These are phyloP conservation scores for Apiotrichum sp. DNA, from an alignment of 1,284 basidiomycete genomes.

Conservation along the genomic window DNA sequence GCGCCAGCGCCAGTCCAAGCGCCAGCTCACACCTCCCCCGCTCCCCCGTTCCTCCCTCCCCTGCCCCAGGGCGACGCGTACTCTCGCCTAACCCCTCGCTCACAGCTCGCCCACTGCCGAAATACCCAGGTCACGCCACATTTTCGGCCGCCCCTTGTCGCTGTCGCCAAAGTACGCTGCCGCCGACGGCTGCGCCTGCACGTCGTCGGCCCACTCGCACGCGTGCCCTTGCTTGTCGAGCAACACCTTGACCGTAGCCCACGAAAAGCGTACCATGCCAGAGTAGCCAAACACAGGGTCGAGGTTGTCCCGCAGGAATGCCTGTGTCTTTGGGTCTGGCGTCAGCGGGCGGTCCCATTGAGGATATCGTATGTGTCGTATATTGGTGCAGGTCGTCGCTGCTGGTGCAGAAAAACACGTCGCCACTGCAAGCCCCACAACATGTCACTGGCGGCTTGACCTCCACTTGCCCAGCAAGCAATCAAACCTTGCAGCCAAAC, in stretches of 20 bases:
- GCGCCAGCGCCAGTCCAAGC: no score
- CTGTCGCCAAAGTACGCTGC: constrained; percentile 64
- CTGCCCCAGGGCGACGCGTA: no score
- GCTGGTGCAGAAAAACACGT: no score
- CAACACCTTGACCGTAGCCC: constrained; percentile 84
- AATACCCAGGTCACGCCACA: constrained; percentile 65
- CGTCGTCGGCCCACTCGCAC: constrained; percentile 78
- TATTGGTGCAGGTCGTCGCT: no score
- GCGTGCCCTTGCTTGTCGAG: constrained; percentile 72
- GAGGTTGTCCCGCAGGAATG: constrained; percentile 69
- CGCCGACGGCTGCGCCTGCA: constrained; percentile 65
- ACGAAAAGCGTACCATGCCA: constrained; percentile 85
- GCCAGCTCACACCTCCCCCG: no score
- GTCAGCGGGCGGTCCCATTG: no score
- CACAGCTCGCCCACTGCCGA: constrained; percentile 56
- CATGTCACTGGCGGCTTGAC: no score
- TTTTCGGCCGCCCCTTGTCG: constrained; percentile 58
- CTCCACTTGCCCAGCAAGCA: no score
- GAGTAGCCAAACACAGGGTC: constrained; percentile 92
- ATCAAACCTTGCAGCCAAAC: no score
- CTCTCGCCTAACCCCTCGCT: background rate
- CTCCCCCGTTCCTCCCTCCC: no score
- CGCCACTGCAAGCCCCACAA: no score
- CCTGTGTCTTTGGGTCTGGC: constrained; percentile 83
- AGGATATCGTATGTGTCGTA: no score